A percentile compares a stretch with the other conserved stretches of the same genome.
phyloP scores from a whole-genome alignment of 345 rosid genomes.

The Citrus australasica region DNA sequence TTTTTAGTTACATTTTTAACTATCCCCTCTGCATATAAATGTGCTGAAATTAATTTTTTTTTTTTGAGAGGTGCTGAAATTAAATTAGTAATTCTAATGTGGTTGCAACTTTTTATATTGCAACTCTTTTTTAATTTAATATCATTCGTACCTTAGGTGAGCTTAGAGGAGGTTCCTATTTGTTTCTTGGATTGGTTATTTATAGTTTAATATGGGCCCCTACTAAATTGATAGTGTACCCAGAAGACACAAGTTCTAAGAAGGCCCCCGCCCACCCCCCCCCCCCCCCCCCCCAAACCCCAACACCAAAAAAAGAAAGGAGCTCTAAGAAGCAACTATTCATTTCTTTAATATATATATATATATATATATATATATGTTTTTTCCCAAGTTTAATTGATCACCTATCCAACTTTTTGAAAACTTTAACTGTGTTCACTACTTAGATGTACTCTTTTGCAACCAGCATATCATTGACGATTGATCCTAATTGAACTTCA shows the following conservation, averaged over 20 bases:
- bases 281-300: too few species aligned
- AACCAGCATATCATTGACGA: too few species aligned
- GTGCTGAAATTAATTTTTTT: neutral
- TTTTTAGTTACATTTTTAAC: neutral
- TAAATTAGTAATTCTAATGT: neutral
- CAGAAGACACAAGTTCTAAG: too few species aligned
- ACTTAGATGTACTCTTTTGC: too few species aligned
- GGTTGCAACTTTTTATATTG: neutral
- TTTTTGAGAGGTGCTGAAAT: neutral
- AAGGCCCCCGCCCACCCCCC: too few species aligned
- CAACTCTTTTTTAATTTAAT: neutral
- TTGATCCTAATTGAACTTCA: too few species aligned
- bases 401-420: neutral
- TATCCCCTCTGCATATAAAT: neutral
- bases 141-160: neutral
- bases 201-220: neutral
- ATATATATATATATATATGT: too few species aligned
- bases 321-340: too few species aligned
- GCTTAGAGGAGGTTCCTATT: neutral
- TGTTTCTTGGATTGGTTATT: neutral
- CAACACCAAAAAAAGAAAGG: too few species aligned
- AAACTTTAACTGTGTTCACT: too few species aligned
- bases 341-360: too few species aligned
- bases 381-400: too few species aligned
- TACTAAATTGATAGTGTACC: neutral